These are phyloP conservation scores for Rachicladosporium sp. DNA, from an alignment of 2,329 filamentous ascomycete genomes.

Conservation along the genomic window DNA sequence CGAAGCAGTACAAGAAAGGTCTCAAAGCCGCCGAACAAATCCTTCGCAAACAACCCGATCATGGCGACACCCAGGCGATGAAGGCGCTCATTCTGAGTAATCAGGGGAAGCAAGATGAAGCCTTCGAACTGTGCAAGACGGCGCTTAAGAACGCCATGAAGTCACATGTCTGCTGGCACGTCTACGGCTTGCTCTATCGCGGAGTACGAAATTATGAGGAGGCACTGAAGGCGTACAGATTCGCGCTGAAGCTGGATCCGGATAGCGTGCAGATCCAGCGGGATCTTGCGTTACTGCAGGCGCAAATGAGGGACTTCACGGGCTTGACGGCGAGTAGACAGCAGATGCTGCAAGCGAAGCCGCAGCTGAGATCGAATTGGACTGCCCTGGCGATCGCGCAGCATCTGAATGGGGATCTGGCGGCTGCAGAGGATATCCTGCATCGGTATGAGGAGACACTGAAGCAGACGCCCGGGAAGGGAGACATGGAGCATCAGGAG, in stretches of 20 bases:
- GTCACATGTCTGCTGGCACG: slow-evolving; percentile 98
- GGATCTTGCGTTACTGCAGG: slow-evolving; percentile 82
- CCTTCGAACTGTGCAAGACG: slow-evolving; percentile 82
- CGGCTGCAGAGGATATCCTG: slow-evolving; percentile 80
- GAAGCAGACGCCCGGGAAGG: slow-evolving; percentile 62
- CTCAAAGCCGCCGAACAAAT: slow-evolving; percentile 95
- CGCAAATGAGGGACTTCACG: slow-evolving; percentile 91
- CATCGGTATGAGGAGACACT: slow-evolving; percentile 88
- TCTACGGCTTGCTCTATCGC: slow-evolving; percentile 88
- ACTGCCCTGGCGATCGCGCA: slow-evolving; percentile 91
- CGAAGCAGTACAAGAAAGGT: slow-evolving; percentile 95
- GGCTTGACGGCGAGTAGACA: slow-evolving; percentile 85
- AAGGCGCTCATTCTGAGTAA: slow-evolving; percentile 94
- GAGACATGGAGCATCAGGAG: slow-evolving; percentile 86
- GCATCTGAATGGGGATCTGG: slow-evolving; percentile 74
- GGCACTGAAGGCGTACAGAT: slow-evolving; percentile 98
- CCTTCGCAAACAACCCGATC: slow-evolving; percentile 82
- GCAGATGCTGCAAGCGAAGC: slow-evolving; percentile 74
- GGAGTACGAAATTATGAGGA: slow-evolving; percentile 97
- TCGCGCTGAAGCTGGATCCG: slow-evolving; percentile 85
- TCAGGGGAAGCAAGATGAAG: slow-evolving; percentile 84
- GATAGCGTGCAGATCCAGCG: slow-evolving; percentile 87
- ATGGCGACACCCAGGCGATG: slow-evolving; percentile 98
- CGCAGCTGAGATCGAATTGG: slow-evolving; percentile 83
- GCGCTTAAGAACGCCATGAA: slow-evolving; percentile 96